phyloP scores from a whole-genome alignment of 208 protist species.

The Novymonas esmeraldas region DNA sequence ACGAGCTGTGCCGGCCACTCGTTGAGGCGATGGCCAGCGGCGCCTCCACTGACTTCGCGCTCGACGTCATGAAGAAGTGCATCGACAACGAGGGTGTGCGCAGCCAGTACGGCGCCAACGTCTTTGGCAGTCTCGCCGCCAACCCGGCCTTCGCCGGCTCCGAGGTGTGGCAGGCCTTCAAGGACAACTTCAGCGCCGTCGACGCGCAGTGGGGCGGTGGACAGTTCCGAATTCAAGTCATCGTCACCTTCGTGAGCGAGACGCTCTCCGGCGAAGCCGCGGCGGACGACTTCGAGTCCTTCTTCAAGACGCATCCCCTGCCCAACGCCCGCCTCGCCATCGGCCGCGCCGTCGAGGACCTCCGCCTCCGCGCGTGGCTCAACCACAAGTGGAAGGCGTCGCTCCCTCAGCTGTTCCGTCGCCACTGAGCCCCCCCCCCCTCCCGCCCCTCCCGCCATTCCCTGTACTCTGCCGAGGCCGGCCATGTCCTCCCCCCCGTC shows the following conservation, averaged over 20 bases:
- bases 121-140: conserved; percentile 53
- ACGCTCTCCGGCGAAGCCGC: conserved; percentile 57
- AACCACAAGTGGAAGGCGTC: conserved; percentile 56
- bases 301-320: conserved; percentile 77
- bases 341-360: conserved; percentile 63
- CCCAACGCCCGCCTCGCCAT: conserved; percentile 80
- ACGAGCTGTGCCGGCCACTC: conserved; percentile 68
- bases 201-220: conserved; percentile 87
- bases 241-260: conserved; percentile 62
- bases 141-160: conserved; percentile 50
- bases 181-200: conserved; percentile 67
- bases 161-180: conserved; percentile 79
- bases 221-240: conserved; percentile 89
- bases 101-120: conserved; percentile 70
- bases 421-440: conserved; percentile 5
- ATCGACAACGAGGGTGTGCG: conserved; percentile 71
- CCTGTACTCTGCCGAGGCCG: neutral
- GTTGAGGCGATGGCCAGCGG: conserved; percentile 62
- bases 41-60: conserved; percentile 55
- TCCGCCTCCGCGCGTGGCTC: conserved; percentile 66
- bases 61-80: conserved; percentile 58
- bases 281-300: conserved; percentile 60
- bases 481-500: neutral
- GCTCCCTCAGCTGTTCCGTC: conserved; percentile 17
- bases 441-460: neutral